Evolutionary conservation across 805 yeast genomes (phyloP), one percentile per base, ranked within the genome.

Genomic region (Nakazawaea ishiwadae): DNA sequence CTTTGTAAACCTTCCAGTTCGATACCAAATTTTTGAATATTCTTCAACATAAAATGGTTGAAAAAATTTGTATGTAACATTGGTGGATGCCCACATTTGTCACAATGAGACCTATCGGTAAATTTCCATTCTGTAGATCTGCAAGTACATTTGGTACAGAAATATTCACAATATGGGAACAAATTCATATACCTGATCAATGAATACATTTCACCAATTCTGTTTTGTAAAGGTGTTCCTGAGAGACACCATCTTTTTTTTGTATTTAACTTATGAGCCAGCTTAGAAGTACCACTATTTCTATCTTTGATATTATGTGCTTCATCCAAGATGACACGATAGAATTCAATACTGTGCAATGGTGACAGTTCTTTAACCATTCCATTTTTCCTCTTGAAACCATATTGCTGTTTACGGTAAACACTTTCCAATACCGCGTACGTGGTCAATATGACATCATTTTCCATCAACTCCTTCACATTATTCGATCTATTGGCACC

Each of bases 271-370:
- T 69, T 68, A 56, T 86, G 87, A 1, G 95, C 96, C 2, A 98
- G 96, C 51, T 84, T 81, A 0, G 98, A 90, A 0, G 99, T 93
- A 19, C 91, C 91, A 40, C 93, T 81, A 42, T 89, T 89, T 44
- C 98, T 73, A 59, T 93, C 98, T 57, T 93, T 93, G 67, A 93
- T 91, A 55, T 91, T 91, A 59, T 93, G 99, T 1, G 99, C 99
- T 58, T 93, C 99, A 63, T 93, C 99, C 39, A 93, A 65, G 12
- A 93, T 76, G 7, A 91, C 95, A 44, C 99, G 67, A 54, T 88
- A 84, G 58, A 89, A 93, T 31, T 75, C 70, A 33, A 85, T 69
- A 11, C 73, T 64, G 56, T 93, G 99, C 30, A 93, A 59, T 0
- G 81, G 75, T 17, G 95, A 81, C 46, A 72, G 70, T 48, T 89